Conservation (phyloP, 306 rosid genomes). For the Sesbania bispinosa region DNA sequence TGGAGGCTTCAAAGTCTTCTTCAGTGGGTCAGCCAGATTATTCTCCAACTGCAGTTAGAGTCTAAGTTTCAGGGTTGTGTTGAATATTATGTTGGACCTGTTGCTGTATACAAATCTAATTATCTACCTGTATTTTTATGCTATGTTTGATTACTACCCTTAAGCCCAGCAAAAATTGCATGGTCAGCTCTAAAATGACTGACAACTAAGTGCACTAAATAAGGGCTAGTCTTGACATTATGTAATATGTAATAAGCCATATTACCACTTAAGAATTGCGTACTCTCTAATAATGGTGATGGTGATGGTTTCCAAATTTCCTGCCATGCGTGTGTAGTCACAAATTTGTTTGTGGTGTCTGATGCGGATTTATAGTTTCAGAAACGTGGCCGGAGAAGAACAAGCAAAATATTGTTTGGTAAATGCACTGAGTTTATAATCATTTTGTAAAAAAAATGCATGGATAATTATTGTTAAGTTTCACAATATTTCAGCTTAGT, state of each 20-base stretch:
- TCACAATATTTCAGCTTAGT: background rate
- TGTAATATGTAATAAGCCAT: constrained; percentile 23
- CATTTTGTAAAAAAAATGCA: background rate
- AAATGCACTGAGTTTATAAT: background rate
- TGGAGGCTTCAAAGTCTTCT: constrained; percentile 86
- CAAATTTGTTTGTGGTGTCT: background rate
- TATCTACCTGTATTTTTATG: constrained; percentile 1
- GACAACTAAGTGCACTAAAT: constrained; percentile 25
- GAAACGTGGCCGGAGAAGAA: too few relatives aligned
- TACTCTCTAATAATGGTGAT: too few relatives aligned
- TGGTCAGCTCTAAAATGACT: constrained; percentile 8
- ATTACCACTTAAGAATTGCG: too few relatives aligned
- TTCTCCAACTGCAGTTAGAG: constrained; percentile 71
- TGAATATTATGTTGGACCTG: constrained; percentile 22
- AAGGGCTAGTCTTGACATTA: constrained; percentile 31
- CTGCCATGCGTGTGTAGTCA: background rate
- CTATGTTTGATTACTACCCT: constrained; percentile 6
- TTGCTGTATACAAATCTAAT: constrained; percentile 23
- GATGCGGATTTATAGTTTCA: background rate
- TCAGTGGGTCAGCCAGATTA: constrained; percentile 90
- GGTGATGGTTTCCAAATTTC: constrained; percentile 22
- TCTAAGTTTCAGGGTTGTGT: constrained; percentile 32
- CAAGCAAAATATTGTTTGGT: background rate
- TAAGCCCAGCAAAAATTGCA: constrained; percentile 30
- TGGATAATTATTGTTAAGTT: background rate